Percentiles rank a stretch among this genome's conserved stretches.
These are phyloP conservation scores for Epichloe bromicola DNA, from an alignment of 2,329 filamentous ascomycete species.

Conservation along the genomic window DNA sequence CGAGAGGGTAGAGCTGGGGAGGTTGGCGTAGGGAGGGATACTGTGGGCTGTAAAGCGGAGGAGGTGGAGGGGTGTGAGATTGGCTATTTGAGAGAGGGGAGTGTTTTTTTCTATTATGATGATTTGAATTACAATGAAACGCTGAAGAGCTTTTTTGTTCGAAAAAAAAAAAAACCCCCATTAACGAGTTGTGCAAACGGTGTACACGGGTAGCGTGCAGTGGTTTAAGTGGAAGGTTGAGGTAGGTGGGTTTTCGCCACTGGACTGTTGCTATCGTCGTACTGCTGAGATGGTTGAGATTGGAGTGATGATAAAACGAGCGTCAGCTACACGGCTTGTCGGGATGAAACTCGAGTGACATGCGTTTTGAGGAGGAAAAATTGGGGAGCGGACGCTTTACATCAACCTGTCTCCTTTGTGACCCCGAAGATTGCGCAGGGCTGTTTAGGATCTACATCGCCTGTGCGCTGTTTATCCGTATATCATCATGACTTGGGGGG, in stretches of 20 bases:
- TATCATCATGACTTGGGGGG: not conserved
- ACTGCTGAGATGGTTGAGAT: not conserved
- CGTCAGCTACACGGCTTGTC: not conserved
- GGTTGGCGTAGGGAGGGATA: slow-evolving; percentile 41
- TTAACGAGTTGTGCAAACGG: not conserved
- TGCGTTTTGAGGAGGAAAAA: not conserved
- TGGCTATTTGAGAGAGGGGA: not conserved
- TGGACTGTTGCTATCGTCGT: not conserved
- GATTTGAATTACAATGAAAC: not conserved
- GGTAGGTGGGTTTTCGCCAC: not conserved
- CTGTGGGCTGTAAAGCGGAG: slow-evolving; percentile 44
- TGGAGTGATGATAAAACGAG: not conserved
- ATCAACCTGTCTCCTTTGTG: not conserved
- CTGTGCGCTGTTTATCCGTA: not conserved
- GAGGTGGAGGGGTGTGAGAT: slow-evolving; percentile 22
- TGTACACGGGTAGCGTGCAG: not conserved
- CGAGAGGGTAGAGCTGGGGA: slow-evolving; percentile 54
- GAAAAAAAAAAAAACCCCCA: not conserved
- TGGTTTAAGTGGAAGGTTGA: not conserved
- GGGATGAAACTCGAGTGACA: not conserved
- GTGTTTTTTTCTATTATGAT: not conserved
- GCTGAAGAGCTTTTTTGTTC: not conserved
- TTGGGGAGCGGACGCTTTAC: not conserved
- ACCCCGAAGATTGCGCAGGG: too few relatives aligned
- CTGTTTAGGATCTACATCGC: not conserved